Percentiles rank a stretch among this genome's conserved stretches.
Evolutionary conservation across 768 basidiomycete species (phyloP).

Genomic region (Leccinum subgranulosum): DNA sequence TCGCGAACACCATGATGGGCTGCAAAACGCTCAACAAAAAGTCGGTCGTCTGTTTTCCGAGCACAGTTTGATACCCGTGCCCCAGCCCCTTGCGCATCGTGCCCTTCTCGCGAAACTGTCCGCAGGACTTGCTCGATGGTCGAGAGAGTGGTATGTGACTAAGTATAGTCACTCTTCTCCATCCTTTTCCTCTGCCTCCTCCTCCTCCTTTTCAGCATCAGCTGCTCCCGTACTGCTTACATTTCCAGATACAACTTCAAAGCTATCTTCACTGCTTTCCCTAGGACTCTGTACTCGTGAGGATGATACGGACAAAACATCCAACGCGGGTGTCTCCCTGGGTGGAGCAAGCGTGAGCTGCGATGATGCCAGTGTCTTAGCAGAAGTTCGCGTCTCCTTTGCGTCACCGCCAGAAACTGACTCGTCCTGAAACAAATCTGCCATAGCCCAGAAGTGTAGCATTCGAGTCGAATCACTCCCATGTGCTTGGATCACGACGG

Average conservation of each 20-base stretch:
- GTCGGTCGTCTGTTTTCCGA: conserved; percentile 73
- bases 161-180: conserved; percentile 57
- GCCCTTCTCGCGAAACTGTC: conserved; percentile 69
- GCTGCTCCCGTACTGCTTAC: conserved; percentile 38
- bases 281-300: no score
- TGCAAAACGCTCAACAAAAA: conserved; percentile 66
- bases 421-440: conserved; percentile 19
- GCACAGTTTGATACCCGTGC: conserved; percentile 75
- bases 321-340: no score
- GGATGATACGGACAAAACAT: no score
- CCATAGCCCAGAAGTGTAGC: conserved; percentile 12
- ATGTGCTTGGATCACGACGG: conserved; percentile 18
- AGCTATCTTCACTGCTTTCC: conserved; percentile 59
- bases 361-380: no score
- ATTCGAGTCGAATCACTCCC: conserved; percentile 10
- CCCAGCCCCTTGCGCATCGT: conserved; percentile 75
- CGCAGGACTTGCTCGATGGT: conserved; percentile 71
- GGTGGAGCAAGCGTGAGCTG: no score
- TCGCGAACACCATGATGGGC: conserved; percentile 57
- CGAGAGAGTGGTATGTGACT: conserved; percentile 87
- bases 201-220: conserved; percentile 30
- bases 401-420: no score
- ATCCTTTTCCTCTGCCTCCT: conserved; percentile 1
- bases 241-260: conserved; percentile 60
- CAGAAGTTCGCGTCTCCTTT: no score